Evolutionary conservation across 495 filamentous ascomycete genomes (phyloP).

Genomic region (Bacidia rubella): DNA sequence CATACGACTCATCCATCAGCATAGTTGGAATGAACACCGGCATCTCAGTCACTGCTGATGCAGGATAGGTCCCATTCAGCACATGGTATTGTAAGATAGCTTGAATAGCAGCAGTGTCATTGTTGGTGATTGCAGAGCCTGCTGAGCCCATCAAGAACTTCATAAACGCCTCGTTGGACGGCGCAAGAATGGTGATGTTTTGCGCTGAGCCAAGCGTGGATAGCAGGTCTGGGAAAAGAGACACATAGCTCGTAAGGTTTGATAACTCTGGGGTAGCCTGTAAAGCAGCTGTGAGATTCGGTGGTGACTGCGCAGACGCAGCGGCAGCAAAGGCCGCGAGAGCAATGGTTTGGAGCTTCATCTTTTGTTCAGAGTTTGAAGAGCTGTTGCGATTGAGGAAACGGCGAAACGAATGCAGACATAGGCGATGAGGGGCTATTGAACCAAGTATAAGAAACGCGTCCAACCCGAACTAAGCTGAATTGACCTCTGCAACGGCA

Average conservation of each 20-base stretch:
- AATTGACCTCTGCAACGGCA: too few species aligned
- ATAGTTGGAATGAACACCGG: conserved; percentile 42
- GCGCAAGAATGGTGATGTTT: conserved; percentile 17
- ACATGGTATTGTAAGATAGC: conserved; percentile 54
- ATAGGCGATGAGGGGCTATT: too few species aligned
- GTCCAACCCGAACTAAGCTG: too few species aligned
- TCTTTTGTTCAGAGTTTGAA: too few species aligned
- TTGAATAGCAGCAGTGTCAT: conserved; percentile 23
- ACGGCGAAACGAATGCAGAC: too few species aligned
- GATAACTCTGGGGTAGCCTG: neutral
- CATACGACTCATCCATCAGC: too few species aligned
- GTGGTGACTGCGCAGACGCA: too few species aligned
- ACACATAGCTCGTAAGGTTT: conserved; percentile 13
- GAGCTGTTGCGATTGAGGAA: too few species aligned
- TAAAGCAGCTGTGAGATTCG: conserved; percentile 6
- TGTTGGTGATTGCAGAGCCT: conserved; percentile 17
- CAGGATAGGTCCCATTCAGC: conserved; percentile 38
- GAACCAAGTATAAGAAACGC: too few species aligned
- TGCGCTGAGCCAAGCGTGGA: neutral
- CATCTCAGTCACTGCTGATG: conserved; percentile 26
- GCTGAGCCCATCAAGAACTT: conserved; percentile 18
- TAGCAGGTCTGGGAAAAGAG: conserved; percentile 8
- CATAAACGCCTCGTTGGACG: conserved; percentile 17
- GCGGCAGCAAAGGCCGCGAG: too few species aligned
- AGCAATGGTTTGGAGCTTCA: too few species aligned